Base-by-base conservation (phyloP, 208 protist genomes). In the Acanthamoeba lenticulata region DNA sequence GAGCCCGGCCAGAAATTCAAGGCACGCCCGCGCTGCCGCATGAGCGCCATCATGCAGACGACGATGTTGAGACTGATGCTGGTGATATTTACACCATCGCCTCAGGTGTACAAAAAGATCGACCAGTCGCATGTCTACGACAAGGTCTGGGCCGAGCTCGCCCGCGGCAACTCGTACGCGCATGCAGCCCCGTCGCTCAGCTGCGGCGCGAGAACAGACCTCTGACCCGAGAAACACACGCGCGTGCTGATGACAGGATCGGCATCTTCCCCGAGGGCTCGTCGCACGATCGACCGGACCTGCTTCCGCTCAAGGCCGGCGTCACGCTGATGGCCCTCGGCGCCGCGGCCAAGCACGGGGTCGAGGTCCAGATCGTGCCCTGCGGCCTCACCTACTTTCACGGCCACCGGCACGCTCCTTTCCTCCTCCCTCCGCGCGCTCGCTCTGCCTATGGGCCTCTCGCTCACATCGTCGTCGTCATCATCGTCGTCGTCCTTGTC, bases 241-340 rank as follows among this genome's bases (percentile, higher is more conserved):
- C n/a, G n/a, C n/a, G n/a, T n/a, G n/a, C n/a, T n/a, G n/a, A n/a
- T n/a, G n/a, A n/a, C 60, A 81, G 88, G 17, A 92, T 92, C 17
- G 88, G 88, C 0, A 92, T 92, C 55, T 92, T 92, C 27, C 88
- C 88, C 27, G 88, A 92, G 88, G 88, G 88, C 11, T 44, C 40
- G 0, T 92, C 88, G 34, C 88, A 92, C 34, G 88, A 92, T 77
- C 34, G 88, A 15, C 3, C 88, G 6, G 88, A 92, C 6, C 45
- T 92, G 29, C 65, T 92, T 17, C 88, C 88, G 15, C 60, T 92
- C 44, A 92, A 92, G 60, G 88, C 88, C 24, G 88, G 88, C 42
- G 65, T 92, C 21, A 55, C 88, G 13, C 24, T 92, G 27, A 92
- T 92, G 88, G 55, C 88, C 32, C 42, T 92, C n/a, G 88, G 88